Evolutionary conservation across 345 rosid species (phyloP), one percentile per base, ranked within the genome.

Genomic region (Populus alba): DNA sequence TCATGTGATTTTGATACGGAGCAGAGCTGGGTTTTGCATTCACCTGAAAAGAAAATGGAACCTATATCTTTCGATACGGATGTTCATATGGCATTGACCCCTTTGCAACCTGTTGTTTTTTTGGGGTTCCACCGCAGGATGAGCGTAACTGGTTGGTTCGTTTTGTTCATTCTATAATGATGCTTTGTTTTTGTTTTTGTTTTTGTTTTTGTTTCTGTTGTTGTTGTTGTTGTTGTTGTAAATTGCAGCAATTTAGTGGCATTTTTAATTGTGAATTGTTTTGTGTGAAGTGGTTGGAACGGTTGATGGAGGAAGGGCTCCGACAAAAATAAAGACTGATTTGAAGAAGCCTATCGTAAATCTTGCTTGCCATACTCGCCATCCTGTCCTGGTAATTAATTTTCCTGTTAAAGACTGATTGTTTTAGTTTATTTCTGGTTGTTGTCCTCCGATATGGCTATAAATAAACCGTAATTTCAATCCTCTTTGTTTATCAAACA

Each of bases 321-420:
- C 99, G 1, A 96, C 98, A 38, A 96, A 92, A 82, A 96, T 96
- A 85, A 96, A 90, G 88, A 87, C 98, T 37, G 99, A 96, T 87
- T 84, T 96, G 87, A 96, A 96, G 88, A 96, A 90, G 85, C 99
- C 98, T 18, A 77, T 96, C 23, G 92, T 96, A 69, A 94, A 94
- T 81, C 94, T 96, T 83, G 93, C 99, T 74, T 94, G 99, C 85
- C 98, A 96, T 87, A 97, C 99, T 67, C 94, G 99, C 63, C 97
- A 89, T n/a, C 97, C 99, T 79, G 91, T 96, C 71, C 83, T 96
- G 91, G 99, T 96, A 90, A 85, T 18, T 38, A 69, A 18, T 66
- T 72, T 55, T 31, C 18, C 23, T 9, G 13, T 49, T 53, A 53
- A 7, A 38, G 35, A 33, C 35, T 33, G 25, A 41, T 23, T 51